Evolutionary conservation across 2,329 filamentous ascomycete species (phyloP).

Genomic region (Trichothecium sympodiale): DNA sequence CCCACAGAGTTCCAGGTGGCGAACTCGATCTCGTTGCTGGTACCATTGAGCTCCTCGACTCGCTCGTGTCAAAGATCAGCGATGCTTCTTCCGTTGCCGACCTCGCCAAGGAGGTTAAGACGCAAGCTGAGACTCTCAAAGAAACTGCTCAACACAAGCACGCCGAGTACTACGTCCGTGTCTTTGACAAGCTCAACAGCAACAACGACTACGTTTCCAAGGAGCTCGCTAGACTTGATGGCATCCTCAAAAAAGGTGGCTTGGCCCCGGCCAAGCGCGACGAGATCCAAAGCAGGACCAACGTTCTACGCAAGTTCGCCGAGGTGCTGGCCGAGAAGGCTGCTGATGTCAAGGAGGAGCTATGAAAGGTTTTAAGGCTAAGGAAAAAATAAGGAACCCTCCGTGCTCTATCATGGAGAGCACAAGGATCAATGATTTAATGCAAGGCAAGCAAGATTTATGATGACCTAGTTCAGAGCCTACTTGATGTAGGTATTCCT

Average conservation of each 20-base stretch:
- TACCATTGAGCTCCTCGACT: conserved; percentile 69
- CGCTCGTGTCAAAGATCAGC: conserved; percentile 62
- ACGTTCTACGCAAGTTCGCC: conserved; percentile 74
- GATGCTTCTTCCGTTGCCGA: conserved; percentile 46
- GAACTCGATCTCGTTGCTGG: conserved; percentile 69
- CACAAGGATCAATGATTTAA: too few relatives aligned
- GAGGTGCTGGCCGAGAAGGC: conserved; percentile 43
- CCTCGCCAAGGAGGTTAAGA: conserved; percentile 60
- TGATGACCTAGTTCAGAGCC: too few relatives aligned
- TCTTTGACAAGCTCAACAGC: conserved; percentile 72
- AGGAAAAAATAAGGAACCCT: conserved; percentile 6
- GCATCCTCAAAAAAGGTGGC: conserved; percentile 76
- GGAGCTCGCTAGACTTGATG: conserved; percentile 71
- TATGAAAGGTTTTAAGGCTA: conserved; percentile 37
- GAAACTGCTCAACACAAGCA: conserved; percentile 59
- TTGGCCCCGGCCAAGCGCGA: conserved; percentile 79
- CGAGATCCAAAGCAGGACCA: conserved; percentile 75
- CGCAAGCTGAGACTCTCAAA: conserved; percentile 55
- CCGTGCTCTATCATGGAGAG: not conserved
- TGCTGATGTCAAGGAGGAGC: conserved; percentile 52
- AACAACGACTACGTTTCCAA: conserved; percentile 74
- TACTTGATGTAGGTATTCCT: too few relatives aligned
- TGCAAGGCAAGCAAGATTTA: too few relatives aligned
- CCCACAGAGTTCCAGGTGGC: conserved; percentile 72
- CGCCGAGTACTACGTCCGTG: conserved; percentile 87